These are phyloP conservation scores for Ogataea minuta DNA, from an alignment of 805 yeast species.

Conservation along the genomic window DNA sequence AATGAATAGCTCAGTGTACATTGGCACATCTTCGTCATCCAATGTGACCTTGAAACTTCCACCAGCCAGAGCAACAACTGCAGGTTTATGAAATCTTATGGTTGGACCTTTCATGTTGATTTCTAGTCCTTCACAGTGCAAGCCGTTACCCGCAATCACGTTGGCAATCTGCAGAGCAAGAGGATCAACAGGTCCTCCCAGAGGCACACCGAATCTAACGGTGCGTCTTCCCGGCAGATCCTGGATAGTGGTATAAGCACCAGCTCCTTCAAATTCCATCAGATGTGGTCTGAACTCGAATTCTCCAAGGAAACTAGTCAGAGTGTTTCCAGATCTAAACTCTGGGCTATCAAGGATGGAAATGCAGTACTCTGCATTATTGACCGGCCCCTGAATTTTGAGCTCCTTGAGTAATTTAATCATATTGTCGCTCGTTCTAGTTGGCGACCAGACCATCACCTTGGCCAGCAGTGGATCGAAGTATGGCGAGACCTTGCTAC, in stretches of 20 bases:
- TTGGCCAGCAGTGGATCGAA: slow-evolving; percentile 96
- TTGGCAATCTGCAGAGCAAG: slow-evolving; percentile 87
- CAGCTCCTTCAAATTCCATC: slow-evolving; percentile 81
- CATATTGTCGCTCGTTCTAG: slow-evolving; percentile 77
- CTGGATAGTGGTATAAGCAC: slow-evolving; percentile 94
- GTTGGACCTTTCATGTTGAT: slow-evolving; percentile 86
- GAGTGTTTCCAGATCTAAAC: slow-evolving; percentile 80
- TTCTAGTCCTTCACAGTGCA: slow-evolving; percentile 84
- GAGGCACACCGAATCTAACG: slow-evolving; percentile 95
- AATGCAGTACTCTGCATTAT: slow-evolving; percentile 86
- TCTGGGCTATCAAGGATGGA: slow-evolving; percentile 76
- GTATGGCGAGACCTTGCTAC: slow-evolving; percentile 84
- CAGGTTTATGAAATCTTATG: slow-evolving; percentile 74
- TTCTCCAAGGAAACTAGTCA: slow-evolving; percentile 81
- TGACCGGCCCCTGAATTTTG: slow-evolving; percentile 78
- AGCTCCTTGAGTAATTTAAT: slow-evolving; percentile 81
- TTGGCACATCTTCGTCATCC: slow-evolving; percentile 53
- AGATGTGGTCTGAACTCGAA: slow-evolving; percentile 78
- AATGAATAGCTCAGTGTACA: slow-evolving; percentile 71
- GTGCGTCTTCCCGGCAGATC: slow-evolving; percentile 89
- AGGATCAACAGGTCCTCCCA: slow-evolving; percentile 97
- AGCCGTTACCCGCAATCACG: slow-evolving; percentile 82
- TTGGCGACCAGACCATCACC: slow-evolving; percentile 89
- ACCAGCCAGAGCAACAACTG: slow-evolving; percentile 85
- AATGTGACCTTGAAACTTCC: slow-evolving; percentile 68